A percentile compares a stretch with the other conserved stretches of the same genome.
Evolutionary conservation across 371 early-diverging fungal genomes (phyloP).

Genomic region (Mortierella sp.): DNA sequence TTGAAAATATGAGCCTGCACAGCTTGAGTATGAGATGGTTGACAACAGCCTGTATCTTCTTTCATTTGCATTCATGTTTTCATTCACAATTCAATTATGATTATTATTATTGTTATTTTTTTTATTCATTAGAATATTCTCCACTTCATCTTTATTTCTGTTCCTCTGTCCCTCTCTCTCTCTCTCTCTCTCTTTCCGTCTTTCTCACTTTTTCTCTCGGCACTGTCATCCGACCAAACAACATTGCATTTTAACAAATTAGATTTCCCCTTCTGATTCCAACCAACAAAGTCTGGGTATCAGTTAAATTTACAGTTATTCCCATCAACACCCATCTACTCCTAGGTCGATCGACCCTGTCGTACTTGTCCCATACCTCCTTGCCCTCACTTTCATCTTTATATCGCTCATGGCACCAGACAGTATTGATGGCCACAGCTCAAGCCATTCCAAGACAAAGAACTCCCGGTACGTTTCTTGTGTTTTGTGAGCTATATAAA

Average conservation of each 20-base stretch:
- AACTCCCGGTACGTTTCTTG: constrained; percentile 1
- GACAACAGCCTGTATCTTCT: too few species aligned
- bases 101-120: too few species aligned
- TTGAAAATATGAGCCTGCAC: too few species aligned
- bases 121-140: too few species aligned
- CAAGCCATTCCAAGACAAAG: not conserved
- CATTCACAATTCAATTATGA: too few species aligned
- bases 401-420: not conserved
- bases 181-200: not conserved
- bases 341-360: not conserved
- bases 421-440: not conserved
- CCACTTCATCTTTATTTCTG: not conserved
- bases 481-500: not conserved
- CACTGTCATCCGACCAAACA: constrained; percentile 4
- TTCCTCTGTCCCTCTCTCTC: not conserved
- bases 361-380: not conserved
- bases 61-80: too few species aligned
- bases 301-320: not conserved
- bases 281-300: not conserved
- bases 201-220: not conserved
- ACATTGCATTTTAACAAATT: not conserved
- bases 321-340: not conserved
- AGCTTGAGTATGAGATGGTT: too few species aligned
- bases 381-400: not conserved
- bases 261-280: not conserved